Percentiles rank a stretch among this genome's conserved stretches.
Evolutionary conservation across 495 filamentous ascomycete species (phyloP).

Genomic region (Geoglossum glabrum): DNA sequence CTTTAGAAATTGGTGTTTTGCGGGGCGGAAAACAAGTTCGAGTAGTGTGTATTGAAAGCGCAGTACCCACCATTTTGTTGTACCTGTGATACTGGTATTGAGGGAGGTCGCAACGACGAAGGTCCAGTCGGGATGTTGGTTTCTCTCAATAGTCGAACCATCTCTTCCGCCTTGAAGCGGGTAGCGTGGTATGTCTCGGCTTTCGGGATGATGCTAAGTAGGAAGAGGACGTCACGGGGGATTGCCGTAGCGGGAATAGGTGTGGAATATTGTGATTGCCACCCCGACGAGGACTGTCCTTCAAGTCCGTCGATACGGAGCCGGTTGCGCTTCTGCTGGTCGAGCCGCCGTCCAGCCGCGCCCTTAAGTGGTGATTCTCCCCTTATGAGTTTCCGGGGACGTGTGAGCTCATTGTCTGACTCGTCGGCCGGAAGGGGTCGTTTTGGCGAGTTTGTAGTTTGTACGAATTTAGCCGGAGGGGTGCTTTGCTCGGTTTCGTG

Average conservation of each 20-base stretch:
- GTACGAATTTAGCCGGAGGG: slow-evolving; percentile 30
- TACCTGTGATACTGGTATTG: neutral
- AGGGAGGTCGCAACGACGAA: neutral
- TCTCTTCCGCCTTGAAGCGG: slow-evolving; percentile 44
- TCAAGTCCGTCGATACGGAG: slow-evolving; percentile 8
- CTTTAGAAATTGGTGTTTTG: neutral
- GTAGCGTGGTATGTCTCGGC: slow-evolving; percentile 48
- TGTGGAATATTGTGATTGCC: slow-evolving; percentile 6
- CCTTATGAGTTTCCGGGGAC: slow-evolving; percentile 62
- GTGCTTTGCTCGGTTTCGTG: slow-evolving; percentile 29
- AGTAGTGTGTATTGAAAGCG: neutral
- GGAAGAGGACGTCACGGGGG: slow-evolving; percentile 60
- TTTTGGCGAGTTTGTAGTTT: slow-evolving; percentile 53
- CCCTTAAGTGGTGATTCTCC: slow-evolving; percentile 78
- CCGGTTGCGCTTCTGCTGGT: slow-evolving; percentile 50
- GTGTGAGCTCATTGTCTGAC: slow-evolving; percentile 40
- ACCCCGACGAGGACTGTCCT: slow-evolving; percentile 5
- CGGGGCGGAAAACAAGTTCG: neutral
- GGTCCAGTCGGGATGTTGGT: slow-evolving; percentile 32
- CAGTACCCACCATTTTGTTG: slow-evolving; percentile 1
- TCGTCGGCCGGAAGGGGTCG: slow-evolving; percentile 49
- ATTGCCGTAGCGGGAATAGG: slow-evolving; percentile 31
- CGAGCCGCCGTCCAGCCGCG: slow-evolving; percentile 57
- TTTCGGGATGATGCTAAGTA: slow-evolving; percentile 64
- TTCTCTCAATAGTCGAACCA: slow-evolving; percentile 53